A percentile compares a stretch with the other conserved stretches of the same genome.
phyloP scores from a whole-genome alignment of 2,329 filamentous ascomycete species.

The Colletotrichum orchidophilum region DNA sequence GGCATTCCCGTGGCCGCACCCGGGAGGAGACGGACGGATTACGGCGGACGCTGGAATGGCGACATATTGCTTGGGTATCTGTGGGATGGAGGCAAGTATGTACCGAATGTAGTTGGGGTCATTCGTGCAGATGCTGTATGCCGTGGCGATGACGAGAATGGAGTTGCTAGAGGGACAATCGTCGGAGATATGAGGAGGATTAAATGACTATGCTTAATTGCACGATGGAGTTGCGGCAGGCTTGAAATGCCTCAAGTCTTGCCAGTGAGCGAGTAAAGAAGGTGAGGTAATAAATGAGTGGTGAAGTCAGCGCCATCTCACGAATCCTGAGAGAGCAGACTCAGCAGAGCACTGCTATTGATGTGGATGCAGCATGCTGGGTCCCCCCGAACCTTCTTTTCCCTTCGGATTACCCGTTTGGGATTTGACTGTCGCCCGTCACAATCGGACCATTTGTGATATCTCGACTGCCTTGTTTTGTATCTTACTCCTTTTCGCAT shows the following conservation, averaged over 20 bases:
- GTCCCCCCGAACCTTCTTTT: background rate
- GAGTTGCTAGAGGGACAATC: too few species aligned
- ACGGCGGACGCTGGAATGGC: slow-evolving; percentile 5
- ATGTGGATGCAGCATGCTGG: background rate
- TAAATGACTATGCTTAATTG: background rate
- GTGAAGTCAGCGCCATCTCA: background rate
- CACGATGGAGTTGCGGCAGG: background rate
- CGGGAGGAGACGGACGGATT: slow-evolving; percentile 1
- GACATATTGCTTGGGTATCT: too few species aligned
- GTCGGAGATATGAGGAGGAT: too few species aligned
- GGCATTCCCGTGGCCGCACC: slow-evolving; percentile 6
- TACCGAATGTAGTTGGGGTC: too few species aligned
- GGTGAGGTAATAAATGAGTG: background rate
- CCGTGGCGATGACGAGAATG: too few species aligned
- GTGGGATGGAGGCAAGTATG: background rate
- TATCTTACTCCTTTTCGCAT: background rate
- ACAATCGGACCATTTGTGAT: background rate
- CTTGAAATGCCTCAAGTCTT: background rate
- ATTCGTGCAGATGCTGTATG: too few species aligned
- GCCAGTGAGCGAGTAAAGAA: too few species aligned
- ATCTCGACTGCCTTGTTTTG: background rate
- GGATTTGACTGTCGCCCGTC: background rate
- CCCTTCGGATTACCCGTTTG: background rate
- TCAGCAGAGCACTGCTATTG: background rate
- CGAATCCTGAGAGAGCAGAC: background rate